phyloP scores from a whole-genome alignment of 1,284 basidiomycete species.

The Blastosporella zonata region DNA sequence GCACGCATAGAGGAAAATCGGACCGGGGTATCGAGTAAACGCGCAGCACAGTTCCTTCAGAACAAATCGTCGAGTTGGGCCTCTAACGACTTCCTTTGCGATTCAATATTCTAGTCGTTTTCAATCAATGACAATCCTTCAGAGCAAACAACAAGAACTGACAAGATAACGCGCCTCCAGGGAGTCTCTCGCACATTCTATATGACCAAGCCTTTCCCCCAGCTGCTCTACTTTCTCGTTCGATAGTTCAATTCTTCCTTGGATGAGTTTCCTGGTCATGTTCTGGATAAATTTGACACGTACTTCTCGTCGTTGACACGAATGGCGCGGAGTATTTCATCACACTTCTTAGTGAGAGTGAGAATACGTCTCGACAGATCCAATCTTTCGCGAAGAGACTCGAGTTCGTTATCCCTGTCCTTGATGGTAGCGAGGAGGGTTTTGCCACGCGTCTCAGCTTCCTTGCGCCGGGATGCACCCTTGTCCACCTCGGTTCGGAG shows the following conservation, averaged over 20 bases:
- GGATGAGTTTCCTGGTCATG: background rate
- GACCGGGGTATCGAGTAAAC: background rate
- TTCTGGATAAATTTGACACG: conserved; percentile 1
- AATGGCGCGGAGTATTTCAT: conserved; percentile 22
- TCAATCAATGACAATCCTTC: background rate
- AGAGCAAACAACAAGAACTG: background rate
- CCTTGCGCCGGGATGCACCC: conserved; percentile 23
- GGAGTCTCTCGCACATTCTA: conserved; percentile 12
- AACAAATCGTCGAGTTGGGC: conserved; percentile 22
- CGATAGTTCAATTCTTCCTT: conserved; percentile 6
- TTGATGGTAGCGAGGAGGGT: conserved; percentile 18
- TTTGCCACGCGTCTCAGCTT: conserved; percentile 23
- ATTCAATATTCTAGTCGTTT: conserved; percentile 22
- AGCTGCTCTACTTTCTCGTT: conserved; percentile 11
- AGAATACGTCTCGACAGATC: conserved; percentile 22
- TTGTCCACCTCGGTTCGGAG: conserved; percentile 23
- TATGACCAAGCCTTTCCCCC: conserved; percentile 3
- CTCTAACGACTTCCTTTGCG: conserved; percentile 23
- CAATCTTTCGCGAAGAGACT: conserved; percentile 24
- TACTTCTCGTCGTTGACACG: conserved; percentile 28
- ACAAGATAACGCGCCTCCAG: conserved; percentile 14
- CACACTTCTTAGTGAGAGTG: conserved; percentile 22
- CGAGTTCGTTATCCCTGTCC: conserved; percentile 21
- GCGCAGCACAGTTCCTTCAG: background rate
- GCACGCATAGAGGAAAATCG: background rate